Evolutionary conservation across 768 basidiomycete genomes (phyloP).

Genomic region (Boletus patriciae): DNA sequence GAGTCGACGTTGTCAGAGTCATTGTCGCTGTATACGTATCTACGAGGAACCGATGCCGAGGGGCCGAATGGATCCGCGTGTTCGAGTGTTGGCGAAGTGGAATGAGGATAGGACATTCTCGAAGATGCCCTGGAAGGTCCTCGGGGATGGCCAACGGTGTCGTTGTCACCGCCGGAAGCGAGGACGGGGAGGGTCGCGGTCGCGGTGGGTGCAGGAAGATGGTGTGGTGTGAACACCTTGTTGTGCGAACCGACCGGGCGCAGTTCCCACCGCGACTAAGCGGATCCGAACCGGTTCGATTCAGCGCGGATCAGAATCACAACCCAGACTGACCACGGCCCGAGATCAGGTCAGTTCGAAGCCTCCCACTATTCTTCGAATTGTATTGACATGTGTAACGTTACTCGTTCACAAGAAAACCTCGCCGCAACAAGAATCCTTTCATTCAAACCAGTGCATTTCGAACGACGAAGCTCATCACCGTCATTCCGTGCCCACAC

Average conservation of each 20-base stretch:
- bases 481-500: slow-evolving; percentile 5
- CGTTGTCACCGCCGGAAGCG: slow-evolving; percentile 12
- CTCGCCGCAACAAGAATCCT: not conserved
- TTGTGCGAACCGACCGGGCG: slow-evolving; percentile 19
- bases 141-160: slow-evolving; percentile 16
- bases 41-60: slow-evolving; percentile 38
- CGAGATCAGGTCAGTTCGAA: not conserved
- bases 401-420: not conserved
- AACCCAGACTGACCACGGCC: not conserved
- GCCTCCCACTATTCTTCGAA: too few relatives aligned
- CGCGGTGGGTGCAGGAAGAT: slow-evolving; percentile 4
- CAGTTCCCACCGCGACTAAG: slow-evolving; percentile 29
- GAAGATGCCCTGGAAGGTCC: slow-evolving; percentile 16
- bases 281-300: slow-evolving; percentile 25
- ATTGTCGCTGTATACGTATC: slow-evolving; percentile 67
- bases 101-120: slow-evolving; percentile 52
- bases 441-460: not conserved
- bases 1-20: slow-evolving; percentile 69
- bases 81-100: slow-evolving; percentile 59
- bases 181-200: not conserved
- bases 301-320: not conserved
- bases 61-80: slow-evolving; percentile 65
- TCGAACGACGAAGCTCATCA: slow-evolving; percentile 7
- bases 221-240: slow-evolving; percentile 16
- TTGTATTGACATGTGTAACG: not conserved